Base-by-base conservation (phyloP, 768 basidiomycete species). In the Podaxis mareebaensis region DNA sequence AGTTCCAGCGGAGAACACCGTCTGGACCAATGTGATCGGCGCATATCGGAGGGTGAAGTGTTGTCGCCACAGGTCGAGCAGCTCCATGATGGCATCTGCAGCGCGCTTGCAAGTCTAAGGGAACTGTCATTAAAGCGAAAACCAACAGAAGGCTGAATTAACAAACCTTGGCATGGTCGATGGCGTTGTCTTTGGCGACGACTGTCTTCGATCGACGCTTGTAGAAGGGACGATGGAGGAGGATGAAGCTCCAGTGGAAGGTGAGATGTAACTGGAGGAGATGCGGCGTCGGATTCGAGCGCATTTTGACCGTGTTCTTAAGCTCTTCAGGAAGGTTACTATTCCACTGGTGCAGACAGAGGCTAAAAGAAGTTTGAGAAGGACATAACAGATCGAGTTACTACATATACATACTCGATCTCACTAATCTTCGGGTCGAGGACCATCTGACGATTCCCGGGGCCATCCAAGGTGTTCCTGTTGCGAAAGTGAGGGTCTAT, bases 191-290 rank as follows among this genome's bases (percentile, higher is more conserved):
- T 12, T 71, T 74, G 63, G 65, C 74, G 67, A 76, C 73, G 64
- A 74, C 72, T 64, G 73, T 72, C 64, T 79, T 74, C 59, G 77
- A 64, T 68, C 76, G 74, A 65, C 75, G 81, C 65, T 73, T 80
- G 71, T 77, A 85, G 76, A 75, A 85, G 0, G 86, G 86, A 2
- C 87, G 78, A 64, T 88, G 85, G 0, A 89, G 79, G 17, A 89
- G 78, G 38, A 89, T 85, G 65, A 83, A 80, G 17, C 82, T 72
- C 82, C 85, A 87, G 79, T 83, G 83, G 68, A 84, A 85, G 10
- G 80, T 75, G 30, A 83, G 73, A 64, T 88, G 85, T 63, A 87
- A 74, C 78, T 83, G 83, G 30, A 87, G 72, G 28, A 82, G 76
- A 62, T 87, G 85, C 0, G 85, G 84, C 0, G 81, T 80, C 11